Evolutionary conservation across 768 basidiomycete genomes (phyloP), one percentile per base, ranked within the genome.

Genomic region (Crepidotus variabilis): DNA sequence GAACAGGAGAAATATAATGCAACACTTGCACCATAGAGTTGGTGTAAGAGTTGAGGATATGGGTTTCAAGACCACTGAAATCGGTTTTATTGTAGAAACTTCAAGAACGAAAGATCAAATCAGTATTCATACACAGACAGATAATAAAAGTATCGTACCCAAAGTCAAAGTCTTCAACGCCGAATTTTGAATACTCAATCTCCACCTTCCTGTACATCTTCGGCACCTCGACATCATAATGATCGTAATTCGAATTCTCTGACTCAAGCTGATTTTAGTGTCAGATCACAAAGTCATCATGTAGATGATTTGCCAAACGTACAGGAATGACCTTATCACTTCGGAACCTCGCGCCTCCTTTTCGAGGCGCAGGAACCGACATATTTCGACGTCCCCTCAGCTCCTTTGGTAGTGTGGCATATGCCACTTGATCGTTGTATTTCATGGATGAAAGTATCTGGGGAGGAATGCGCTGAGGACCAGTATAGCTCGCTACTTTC

Each of bases 151-250:
- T 79, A 54, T 69, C 80, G 55, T 67, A 93, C 94, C 82, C 96
- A 65, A 99, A 99, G 71, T 99, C 97, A 65, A 99, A 99, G 71
- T 99, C 96, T 67, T 98, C 96, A 16, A 98, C 92, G 3, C 96
- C 96, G 65, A 99, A 99, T 65, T 95, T 96, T 36, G 92, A 95
- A 68, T 99, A 99, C 70, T 95, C 93, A 65, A 99, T 99, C 72
- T 98, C 95, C 14, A 97, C 94, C 64, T 87, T 88, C 56, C 90
- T 86, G 69, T 97, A 99, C 58, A 86, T 80, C 54, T 80, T 82
- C 0, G 95, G 92, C 49, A 94, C 82, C 24, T 84, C 80, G 35
- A 80, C 84, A 24, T 76, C 77, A 18, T 70, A 73, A 51, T 81
- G 76, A 54, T 85, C 84, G 51, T 78, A 75, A 3, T 71, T 70